These are phyloP conservation scores for Candolleomyces aberdarensis DNA, from an alignment of 768 basidiomycete species.

Conservation along the genomic window DNA sequence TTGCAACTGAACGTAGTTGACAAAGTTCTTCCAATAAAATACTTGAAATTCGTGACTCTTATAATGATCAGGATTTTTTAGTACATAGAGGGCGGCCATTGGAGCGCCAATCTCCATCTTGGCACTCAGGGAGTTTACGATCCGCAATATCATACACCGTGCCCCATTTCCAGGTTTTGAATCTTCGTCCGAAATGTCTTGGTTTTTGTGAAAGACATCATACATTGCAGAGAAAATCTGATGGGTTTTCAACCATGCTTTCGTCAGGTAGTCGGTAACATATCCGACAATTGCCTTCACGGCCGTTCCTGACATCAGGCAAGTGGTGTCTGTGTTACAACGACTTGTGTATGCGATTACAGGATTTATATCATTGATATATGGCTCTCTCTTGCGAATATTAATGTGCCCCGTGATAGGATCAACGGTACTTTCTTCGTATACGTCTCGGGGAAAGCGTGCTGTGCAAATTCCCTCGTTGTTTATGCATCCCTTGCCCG, in stretches of 20 bases:
- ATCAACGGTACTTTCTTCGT: not conserved
- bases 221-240: conserved; percentile 30
- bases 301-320: conserved; percentile 32
- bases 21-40: too few species aligned
- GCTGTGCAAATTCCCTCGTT: not conserved
- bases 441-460: not conserved
- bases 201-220: too few species aligned
- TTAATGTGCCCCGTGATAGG: not conserved
- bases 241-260: conserved; percentile 29
- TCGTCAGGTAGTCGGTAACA: conserved; percentile 37
- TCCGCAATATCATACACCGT: too few species aligned
- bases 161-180: too few species aligned
- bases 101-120: too few species aligned
- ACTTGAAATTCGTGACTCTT: too few species aligned
- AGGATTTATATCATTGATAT: conserved; percentile 17
- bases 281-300: conserved; percentile 30
- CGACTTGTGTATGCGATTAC: conserved; percentile 25
- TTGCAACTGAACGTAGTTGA: too few species aligned
- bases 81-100: too few species aligned
- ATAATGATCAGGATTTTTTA: too few species aligned
- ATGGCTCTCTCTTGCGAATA: not conserved
- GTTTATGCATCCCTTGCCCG: not conserved
- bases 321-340: conserved; percentile 34
- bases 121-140: too few species aligned
- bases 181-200: too few species aligned